Percentiles rank a stretch among this genome's conserved stretches.
These are phyloP conservation scores for Crithidia mellificae DNA, from an alignment of 208 protist species.

Conservation along the genomic window DNA sequence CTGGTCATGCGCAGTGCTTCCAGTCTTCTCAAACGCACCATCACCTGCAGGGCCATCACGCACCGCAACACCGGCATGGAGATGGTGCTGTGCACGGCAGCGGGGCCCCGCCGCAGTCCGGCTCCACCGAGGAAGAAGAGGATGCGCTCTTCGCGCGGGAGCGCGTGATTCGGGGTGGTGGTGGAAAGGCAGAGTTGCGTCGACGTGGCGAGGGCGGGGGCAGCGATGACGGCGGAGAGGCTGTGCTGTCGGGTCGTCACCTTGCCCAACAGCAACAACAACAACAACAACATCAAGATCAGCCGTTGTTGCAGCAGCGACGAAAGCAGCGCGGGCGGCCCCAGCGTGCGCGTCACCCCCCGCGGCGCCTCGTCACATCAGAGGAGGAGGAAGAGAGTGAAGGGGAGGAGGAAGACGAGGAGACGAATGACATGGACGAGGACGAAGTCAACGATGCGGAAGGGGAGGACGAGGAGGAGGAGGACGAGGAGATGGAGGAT, in stretches of 20 bases:
- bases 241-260: conserved; percentile 13
- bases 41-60: neutral
- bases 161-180: no score
- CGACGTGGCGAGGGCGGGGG: neutral
- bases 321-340: no score
- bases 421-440: neutral
- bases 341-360: no score
- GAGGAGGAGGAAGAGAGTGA: conserved; percentile 5
- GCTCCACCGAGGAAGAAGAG: conserved; percentile 1
- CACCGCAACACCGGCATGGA: no score
- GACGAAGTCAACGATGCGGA: neutral
- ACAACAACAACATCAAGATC: conserved; percentile 1
- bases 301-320: neutral
- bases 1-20: neutral
- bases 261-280: conserved; percentile 7
- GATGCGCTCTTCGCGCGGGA: no score
- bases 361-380: neutral
- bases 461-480: conserved; percentile 1
- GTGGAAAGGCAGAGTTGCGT: neutral
- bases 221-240: conserved; percentile 23
- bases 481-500: neutral
- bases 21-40: neutral
- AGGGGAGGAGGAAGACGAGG: neutral
- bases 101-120: neutral
- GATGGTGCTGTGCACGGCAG: no score